Conservation (phyloP, 345 rosid genomes). For the Hirschfeldia incana region DNA sequence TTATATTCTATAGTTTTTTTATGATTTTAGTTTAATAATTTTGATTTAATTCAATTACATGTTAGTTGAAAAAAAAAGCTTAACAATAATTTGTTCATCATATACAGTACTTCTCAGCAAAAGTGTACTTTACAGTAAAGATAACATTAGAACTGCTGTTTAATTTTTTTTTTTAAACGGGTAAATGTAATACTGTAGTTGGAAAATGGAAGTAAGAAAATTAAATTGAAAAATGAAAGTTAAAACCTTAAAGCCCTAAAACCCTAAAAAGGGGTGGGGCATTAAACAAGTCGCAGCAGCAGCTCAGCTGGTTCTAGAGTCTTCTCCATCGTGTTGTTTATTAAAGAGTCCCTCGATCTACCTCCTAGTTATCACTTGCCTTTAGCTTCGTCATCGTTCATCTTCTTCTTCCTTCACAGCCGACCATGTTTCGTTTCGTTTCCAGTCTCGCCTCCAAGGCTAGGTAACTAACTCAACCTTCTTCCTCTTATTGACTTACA, state of each 20-base stretch:
- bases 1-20: no score
- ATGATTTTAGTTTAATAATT: no score
- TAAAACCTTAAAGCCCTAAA: not conserved
- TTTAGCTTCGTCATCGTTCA: not conserved
- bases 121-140: no score
- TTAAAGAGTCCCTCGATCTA: not conserved
- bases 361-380: not conserved
- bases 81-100: no score
- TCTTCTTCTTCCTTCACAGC: not conserved
- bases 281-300: not conserved
- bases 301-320: not conserved
- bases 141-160: no score
- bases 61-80: no score
- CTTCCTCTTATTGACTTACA: not conserved
- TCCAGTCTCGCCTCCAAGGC: slow-evolving; percentile 19
- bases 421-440: slow-evolving; percentile 5
- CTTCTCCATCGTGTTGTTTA: not conserved
- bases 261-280: not conserved
- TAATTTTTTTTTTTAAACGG: no score
- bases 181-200: no score
- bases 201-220: no score
- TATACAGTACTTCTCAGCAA: no score
- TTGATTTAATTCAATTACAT: no score
- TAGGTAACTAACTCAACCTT: not conserved
- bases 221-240: not conserved